Evolutionary conservation across 352 stramenopile genomes (phyloP).

Genomic region (Pythium plurisporium): DNA sequence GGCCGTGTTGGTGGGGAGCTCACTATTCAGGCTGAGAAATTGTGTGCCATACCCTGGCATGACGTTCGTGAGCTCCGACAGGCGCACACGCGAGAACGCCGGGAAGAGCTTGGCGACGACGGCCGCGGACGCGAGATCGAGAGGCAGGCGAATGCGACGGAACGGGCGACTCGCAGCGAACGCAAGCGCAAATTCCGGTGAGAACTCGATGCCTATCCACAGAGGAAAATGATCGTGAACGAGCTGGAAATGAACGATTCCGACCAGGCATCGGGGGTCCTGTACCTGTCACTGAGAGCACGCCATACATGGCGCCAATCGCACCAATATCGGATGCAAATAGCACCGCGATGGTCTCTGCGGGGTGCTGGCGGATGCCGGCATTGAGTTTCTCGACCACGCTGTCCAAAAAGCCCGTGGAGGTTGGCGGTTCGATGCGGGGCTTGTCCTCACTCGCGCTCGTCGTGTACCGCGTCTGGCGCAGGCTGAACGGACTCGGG

Average conservation of each 20-base stretch:
- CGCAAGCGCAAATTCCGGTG: conserved; percentile 80
- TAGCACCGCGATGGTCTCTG: conserved; percentile 69
- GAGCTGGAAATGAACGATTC: too few species aligned
- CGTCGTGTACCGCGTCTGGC: conserved; percentile 14
- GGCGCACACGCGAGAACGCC: conserved; percentile 57
- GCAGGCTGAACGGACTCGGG: neutral
- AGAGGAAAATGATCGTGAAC: neutral
- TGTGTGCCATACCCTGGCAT: conserved; percentile 71
- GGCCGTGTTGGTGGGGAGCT: too few species aligned
- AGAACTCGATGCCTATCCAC: conserved; percentile 34
- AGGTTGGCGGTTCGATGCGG: neutral
- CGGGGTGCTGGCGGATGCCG: conserved; percentile 69
- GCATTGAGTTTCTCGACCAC: conserved; percentile 73
- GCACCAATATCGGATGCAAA: conserved; percentile 78
- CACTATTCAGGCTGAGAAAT: too few species aligned
- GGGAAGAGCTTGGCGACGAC: conserved; percentile 69
- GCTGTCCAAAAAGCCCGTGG: conserved; percentile 44
- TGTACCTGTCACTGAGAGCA: conserved; percentile 59
- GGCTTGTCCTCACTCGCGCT: neutral
- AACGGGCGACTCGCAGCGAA: conserved; percentile 82
- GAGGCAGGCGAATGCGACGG: conserved; percentile 68
- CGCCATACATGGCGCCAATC: conserved; percentile 74
- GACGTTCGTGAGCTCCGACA: conserved; percentile 59
- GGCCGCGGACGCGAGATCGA: conserved; percentile 67
- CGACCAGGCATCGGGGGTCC: too few species aligned